Conservation (phyloP, 371 early-diverging fungal genomes). For the Nematocida parisii region DNA sequence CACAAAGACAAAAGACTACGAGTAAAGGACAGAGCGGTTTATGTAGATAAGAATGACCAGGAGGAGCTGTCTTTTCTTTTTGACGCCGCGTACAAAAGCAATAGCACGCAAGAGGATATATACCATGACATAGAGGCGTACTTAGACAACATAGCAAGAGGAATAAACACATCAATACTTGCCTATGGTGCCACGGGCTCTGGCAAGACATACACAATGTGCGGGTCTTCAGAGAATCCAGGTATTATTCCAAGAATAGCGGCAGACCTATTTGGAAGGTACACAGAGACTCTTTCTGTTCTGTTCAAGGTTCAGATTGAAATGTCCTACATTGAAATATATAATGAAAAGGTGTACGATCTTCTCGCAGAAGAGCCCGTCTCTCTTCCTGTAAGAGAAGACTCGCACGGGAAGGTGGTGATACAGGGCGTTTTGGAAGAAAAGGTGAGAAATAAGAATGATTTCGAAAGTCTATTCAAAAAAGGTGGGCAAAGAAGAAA, state of each 20-base stretch:
- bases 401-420: constrained; percentile 69
- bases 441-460: constrained; percentile 70
- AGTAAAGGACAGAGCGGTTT: constrained; percentile 11
- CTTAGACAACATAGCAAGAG: constrained; percentile 47
- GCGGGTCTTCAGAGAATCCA: constrained; percentile 68
- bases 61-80: constrained; percentile 24
- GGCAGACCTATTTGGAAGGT: constrained; percentile 42
- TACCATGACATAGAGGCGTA: constrained; percentile 37
- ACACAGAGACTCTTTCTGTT: constrained; percentile 42
- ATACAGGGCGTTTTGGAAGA: constrained; percentile 69
- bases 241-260: constrained; percentile 72
- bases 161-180: constrained; percentile 71
- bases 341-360: constrained; percentile 63
- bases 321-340: constrained; percentile 64
- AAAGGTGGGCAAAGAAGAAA: constrained; percentile 73
- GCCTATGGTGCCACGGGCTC: constrained; percentile 75
- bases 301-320: constrained; percentile 38
- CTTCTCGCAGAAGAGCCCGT: constrained; percentile 12
- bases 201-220: constrained; percentile 76
- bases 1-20: constrained; percentile 28
- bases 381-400: constrained; percentile 35
- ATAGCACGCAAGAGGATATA: constrained; percentile 27
- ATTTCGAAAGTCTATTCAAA: constrained; percentile 71
- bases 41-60: constrained; percentile 44
- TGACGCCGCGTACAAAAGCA: constrained; percentile 22